These are phyloP conservation scores for Infundibulicybe gibba DNA, from an alignment of 768 basidiomycete genomes.

Conservation along the genomic window DNA sequence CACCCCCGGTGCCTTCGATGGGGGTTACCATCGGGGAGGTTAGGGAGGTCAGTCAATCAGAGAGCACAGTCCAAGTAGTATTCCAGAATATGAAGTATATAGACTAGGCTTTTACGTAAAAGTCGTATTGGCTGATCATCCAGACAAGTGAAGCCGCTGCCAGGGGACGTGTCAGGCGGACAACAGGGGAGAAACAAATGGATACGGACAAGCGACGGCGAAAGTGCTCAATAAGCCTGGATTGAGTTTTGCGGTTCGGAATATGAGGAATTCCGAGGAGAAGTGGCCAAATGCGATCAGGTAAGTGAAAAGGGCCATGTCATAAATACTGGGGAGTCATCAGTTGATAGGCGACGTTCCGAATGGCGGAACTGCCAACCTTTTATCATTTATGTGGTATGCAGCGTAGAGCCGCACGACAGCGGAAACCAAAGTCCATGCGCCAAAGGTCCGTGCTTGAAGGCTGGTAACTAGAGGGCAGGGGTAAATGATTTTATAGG, in stretches of 20 bases:
- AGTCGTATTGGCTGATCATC: conserved; percentile 84
- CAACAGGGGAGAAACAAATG: background rate
- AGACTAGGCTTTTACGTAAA: conserved; percentile 52
- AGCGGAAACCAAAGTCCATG: conserved; percentile 88
- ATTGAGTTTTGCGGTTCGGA: conserved; percentile 64
- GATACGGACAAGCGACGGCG: conserved; percentile 77
- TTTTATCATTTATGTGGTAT: conserved; percentile 80
- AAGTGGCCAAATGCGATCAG: conserved; percentile 91
- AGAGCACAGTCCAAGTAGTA: no score
- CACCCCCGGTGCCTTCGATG: no score
- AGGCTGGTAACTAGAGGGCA: conserved; percentile 68
- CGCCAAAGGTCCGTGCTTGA: conserved; percentile 85
- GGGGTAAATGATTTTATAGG: background rate
- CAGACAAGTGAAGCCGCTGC: conserved; percentile 69
- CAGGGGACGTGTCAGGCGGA: conserved; percentile 10
- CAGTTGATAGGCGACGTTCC: conserved; percentile 5
- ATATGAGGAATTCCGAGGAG: conserved; percentile 80
- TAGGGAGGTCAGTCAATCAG: no score
- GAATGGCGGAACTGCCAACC: conserved; percentile 34
- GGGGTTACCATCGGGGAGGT: no score
- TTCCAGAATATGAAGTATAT: background rate
- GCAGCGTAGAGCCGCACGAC: conserved; percentile 84
- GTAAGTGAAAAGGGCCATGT: conserved; percentile 85
- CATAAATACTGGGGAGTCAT: conserved; percentile 68
- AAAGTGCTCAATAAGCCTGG: conserved; percentile 66